These are phyloP conservation scores for Phlyctochytrium bullatum DNA, from an alignment of 192 early-diverging fungal genomes.

Conservation along the genomic window DNA sequence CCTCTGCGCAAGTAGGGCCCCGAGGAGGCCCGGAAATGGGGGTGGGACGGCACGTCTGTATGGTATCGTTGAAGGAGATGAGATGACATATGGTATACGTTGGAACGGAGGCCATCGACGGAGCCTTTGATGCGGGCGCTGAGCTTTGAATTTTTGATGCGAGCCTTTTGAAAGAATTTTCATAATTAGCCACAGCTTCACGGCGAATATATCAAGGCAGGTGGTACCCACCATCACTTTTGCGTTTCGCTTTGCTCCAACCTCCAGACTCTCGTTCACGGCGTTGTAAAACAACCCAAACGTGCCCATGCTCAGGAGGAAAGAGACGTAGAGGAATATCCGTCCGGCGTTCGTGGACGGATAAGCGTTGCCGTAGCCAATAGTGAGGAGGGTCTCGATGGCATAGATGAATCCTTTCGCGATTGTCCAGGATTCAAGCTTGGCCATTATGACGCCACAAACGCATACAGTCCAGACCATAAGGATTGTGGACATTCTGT, in stretches of 20 bases:
- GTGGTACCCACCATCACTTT: no score
- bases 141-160: neutral
- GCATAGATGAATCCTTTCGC: neutral
- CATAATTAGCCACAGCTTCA: neutral
- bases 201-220: no score
- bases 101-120: no score
- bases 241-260: neutral
- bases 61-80: no score
- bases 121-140: neutral
- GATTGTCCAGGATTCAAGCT: neutral
- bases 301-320: neutral
- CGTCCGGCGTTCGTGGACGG: neutral
- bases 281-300: neutral
- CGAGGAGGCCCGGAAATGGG: no score
- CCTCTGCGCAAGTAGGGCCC: no score
- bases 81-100: no score
- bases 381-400: neutral
- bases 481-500: neutral
- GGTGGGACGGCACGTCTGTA: no score
- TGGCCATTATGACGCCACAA: neutral
- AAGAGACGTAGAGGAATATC: neutral
- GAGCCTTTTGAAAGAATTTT: no score
- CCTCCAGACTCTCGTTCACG: no score
- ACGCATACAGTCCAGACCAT: neutral
- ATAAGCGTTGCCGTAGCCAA: neutral